These are phyloP conservation scores for Brasenia schreberi DNA, from an alignment of 164 flowering plant genomes.

Conservation along the genomic window DNA sequence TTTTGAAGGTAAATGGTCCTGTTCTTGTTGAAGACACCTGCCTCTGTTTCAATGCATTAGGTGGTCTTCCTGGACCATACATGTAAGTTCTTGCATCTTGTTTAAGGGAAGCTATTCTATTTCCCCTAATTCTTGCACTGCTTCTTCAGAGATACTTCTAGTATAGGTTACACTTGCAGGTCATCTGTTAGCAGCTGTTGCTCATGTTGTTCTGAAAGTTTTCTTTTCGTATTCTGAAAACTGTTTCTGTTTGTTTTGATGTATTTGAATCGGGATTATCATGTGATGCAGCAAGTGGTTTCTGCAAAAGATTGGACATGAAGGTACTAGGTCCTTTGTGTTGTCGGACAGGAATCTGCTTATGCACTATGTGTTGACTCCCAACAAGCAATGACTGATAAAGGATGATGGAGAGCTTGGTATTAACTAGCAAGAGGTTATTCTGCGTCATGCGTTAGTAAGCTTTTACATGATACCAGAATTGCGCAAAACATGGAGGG, in stretches of 20 bases:
- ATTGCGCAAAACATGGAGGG: slow-evolving; percentile 33
- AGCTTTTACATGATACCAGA: slow-evolving; percentile 42
- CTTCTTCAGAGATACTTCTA: no score
- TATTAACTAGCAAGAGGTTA: slow-evolving; percentile 20
- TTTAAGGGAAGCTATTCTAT: neutral
- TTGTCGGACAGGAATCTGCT: neutral
- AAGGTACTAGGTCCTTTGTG: slow-evolving; percentile 34
- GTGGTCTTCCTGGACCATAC: slow-evolving; percentile 96
- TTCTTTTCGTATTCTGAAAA: neutral
- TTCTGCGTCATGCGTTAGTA: slow-evolving; percentile 16
- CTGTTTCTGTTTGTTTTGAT: neutral
- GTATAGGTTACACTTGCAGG: no score
- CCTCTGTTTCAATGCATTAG: slow-evolving; percentile 86
- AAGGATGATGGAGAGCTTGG: slow-evolving; percentile 28
- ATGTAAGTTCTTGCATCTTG: slow-evolving; percentile 60
- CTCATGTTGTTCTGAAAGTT: no score
- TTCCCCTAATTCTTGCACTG: neutral
- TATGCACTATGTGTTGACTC: no score
- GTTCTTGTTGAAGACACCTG: slow-evolving; percentile 97
- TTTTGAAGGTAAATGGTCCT: slow-evolving; percentile 65
- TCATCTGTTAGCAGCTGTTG: no score
- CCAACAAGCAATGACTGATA: slow-evolving; percentile 49
- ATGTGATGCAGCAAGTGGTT: slow-evolving; percentile 77
- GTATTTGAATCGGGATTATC: neutral
- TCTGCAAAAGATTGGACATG: slow-evolving; percentile 86